Evolutionary conservation across 2,329 filamentous ascomycete species (phyloP), one percentile per base, ranked within the genome.

Genomic region (Byssothecium circinans): DNA sequence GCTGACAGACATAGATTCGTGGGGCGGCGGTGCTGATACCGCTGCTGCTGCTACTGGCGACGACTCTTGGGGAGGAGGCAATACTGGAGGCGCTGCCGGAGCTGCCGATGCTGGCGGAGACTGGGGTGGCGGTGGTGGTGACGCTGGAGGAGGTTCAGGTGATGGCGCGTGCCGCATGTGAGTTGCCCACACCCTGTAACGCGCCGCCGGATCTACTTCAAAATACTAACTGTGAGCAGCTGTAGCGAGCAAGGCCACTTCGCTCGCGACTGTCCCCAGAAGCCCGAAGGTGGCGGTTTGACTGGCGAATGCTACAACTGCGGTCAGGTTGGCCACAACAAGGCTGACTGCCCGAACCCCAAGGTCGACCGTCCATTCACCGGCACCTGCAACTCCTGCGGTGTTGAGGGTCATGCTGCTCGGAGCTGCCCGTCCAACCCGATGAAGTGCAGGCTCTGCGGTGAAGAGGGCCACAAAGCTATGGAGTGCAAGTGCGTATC

Each of bases 371-470:
- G 74, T 43, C 62, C 72, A 11, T 81, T 81, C 63, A 75, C 74
- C 39, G 81, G 84, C 2, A 79, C 73, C 8, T 89, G 86, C 71
- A 81, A 80, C 52, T 74, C 80, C 66, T 84, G 81, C 56, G 70
- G 75, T 14, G 58, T 77, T 48, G 64, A 74, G 27, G 81, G 81
- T 17, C 81, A 85, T 53, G 73, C 81, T 58, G 73, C 79, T 42
- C 77, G 79, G 17, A 83, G 87, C 42, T 91, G 87, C 54, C 85
- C 85, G 1, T 69, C 78, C 1, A 81, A 81, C 6, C 74, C 83
- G 72, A 58, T 51, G 43, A 67, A 70, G 22, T 83, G 80, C 64
- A 80, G 77, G 57, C 79, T 82, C 49, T 82, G 80, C 69, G 75
- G 78, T 63, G 55, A 71, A 45, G 52, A 65, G 11, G 77, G 75